Percentiles rank a stretch among this genome's conserved stretches.
Conservation (phyloP, 371 early-diverging fungal genomes). For the Phascolomyces articulosus region DNA sequence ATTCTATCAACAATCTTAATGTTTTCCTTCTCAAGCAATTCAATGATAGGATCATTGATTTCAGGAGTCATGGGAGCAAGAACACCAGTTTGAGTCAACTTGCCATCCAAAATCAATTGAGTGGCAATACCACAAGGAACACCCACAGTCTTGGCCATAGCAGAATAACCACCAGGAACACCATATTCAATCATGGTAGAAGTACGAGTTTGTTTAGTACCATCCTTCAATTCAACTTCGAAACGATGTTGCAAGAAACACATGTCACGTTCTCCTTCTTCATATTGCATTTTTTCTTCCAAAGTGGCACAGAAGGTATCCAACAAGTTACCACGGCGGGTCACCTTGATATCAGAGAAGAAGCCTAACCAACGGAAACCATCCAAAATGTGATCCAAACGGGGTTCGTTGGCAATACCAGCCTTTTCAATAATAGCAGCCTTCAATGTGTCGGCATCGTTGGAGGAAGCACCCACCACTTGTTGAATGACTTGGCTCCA, state of each 20-base stretch:
- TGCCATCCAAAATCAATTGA: constrained; percentile 88
- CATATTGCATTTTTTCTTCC: constrained; percentile 93
- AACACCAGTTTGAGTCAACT: constrained; percentile 79
- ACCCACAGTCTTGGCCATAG: constrained; percentile 99
- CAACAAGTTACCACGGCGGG: constrained; percentile 80
- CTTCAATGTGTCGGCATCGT: constrained; percentile 30
- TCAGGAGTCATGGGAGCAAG: constrained; percentile 92
- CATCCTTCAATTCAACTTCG: constrained; percentile 85
- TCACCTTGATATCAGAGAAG: constrained; percentile 65
- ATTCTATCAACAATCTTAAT: constrained; percentile 87
- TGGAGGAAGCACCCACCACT: constrained; percentile 50
- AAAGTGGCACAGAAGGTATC: constrained; percentile 96
- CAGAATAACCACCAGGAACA: constrained; percentile 84
- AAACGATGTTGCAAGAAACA: constrained; percentile 97
- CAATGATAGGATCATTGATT: constrained; percentile 90
- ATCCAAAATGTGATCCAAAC: constrained; percentile 63
- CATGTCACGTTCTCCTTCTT: constrained; percentile 93
- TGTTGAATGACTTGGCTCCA: constrained; percentile 79
- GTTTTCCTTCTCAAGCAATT: constrained; percentile 84
- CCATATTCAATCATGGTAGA: constrained; percentile 94
- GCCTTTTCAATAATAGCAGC: constrained; percentile 52
- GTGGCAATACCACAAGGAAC: constrained; percentile 96
- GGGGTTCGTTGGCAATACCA: constrained; percentile 52
- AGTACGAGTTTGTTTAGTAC: constrained; percentile 79
- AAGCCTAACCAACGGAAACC: constrained; percentile 89